Conservation (phyloP, 2,329 filamentous ascomycete species). For the Diaporthe amygdali region DNA sequence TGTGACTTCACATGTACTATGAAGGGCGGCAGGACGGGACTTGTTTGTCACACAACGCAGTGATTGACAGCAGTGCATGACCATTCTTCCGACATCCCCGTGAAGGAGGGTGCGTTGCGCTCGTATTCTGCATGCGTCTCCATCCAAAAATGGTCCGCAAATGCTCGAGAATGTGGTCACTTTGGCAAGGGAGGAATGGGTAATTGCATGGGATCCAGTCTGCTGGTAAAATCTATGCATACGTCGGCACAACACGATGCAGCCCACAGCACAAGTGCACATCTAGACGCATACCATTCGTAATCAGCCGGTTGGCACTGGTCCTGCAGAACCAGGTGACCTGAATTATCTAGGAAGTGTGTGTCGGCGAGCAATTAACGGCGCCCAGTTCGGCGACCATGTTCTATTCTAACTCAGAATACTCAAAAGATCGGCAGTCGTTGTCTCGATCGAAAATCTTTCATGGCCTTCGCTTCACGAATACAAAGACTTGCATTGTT, state of each 20-base stretch:
- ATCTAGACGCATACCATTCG: not conserved
- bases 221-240: not conserved
- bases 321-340: not conserved
- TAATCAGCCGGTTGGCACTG: not conserved
- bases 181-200: not conserved
- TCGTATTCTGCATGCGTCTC: no score
- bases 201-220: not conserved
- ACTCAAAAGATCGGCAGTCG: not conserved
- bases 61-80: not conserved
- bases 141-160: not conserved
- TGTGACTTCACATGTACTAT: not conserved
- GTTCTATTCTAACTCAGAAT: no score
- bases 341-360: not conserved
- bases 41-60: not conserved
- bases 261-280: not conserved
- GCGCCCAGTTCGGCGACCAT: not conserved
- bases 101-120: not conserved
- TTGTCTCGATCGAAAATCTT: not conserved
- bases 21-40: not conserved
- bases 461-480: no score
- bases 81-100: not conserved
- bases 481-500: not conserved
- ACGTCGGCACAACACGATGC: not conserved
- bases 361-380: not conserved
- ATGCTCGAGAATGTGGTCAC: not conserved